Conservation (phyloP, 2,329 filamentous ascomycete genomes). For the Pyrenophora seminiperda region DNA sequence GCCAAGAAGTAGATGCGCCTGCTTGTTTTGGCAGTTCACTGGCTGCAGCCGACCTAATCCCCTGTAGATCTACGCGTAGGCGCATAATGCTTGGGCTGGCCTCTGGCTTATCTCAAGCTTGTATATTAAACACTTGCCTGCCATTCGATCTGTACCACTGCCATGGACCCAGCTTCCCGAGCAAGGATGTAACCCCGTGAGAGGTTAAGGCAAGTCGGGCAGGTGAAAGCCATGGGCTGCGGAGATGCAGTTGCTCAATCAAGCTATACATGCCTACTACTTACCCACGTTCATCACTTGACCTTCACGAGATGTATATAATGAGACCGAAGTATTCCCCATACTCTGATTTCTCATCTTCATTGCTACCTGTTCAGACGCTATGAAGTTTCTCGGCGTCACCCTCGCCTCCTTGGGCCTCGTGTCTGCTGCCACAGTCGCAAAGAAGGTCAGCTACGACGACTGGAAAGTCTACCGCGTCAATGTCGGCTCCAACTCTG, state of each 20-base stretch:
- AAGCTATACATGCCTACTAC: not conserved
- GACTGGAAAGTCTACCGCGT: constrained; percentile 47
- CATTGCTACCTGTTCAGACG: constrained; percentile 1
- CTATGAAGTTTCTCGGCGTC: constrained; percentile 42
- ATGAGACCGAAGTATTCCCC: not conserved
- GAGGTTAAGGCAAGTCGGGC: constrained; percentile 33
- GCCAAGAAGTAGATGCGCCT: constrained; percentile 7
- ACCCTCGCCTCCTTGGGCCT: constrained; percentile 40
- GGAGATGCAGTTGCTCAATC: constrained; percentile 1
- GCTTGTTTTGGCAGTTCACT: constrained; percentile 21
- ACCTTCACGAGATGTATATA: constrained; percentile 3
- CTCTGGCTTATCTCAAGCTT: constrained; percentile 21
- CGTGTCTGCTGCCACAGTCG: constrained; percentile 40
- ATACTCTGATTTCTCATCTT: not conserved
- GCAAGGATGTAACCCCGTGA: constrained; percentile 28
- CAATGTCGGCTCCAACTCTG: constrained; percentile 36
- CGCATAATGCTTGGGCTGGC: constrained; percentile 11
- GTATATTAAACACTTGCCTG: constrained; percentile 33
- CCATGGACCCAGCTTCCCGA: constrained; percentile 29
- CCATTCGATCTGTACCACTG: constrained; percentile 16
- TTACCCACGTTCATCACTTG: not conserved
- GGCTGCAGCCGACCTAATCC: constrained; percentile 7
- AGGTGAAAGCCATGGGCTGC: constrained; percentile 28
- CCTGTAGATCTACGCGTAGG: constrained; percentile 20
- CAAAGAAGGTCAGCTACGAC: constrained; percentile 40